These are phyloP conservation scores for Ophiostoma triangulosporum DNA, from an alignment of 2,329 filamentous ascomycete species.

Conservation along the genomic window DNA sequence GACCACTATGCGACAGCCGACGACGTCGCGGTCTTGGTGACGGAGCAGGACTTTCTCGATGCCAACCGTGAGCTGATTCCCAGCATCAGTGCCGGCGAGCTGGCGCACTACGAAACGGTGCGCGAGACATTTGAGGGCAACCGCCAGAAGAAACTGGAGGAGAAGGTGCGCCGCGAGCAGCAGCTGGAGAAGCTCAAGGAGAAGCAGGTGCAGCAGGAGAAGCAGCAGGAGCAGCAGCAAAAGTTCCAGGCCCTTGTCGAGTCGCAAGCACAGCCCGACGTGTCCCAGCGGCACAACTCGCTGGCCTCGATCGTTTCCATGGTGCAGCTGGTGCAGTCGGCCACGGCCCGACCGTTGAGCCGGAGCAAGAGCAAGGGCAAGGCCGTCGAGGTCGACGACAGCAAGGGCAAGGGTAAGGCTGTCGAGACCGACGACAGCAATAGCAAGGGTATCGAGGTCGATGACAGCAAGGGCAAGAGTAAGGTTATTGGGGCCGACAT, in stretches of 20 bases:
- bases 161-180: slow-evolving; percentile 22
- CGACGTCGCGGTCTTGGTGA: slow-evolving; percentile 78
- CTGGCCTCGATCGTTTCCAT: neutral
- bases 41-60: slow-evolving; percentile 72
- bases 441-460: slow-evolving; percentile 25
- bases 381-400: neutral
- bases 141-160: slow-evolving; percentile 26
- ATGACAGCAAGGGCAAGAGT: slow-evolving; percentile 11
- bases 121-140: slow-evolving; percentile 67
- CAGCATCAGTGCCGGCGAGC: slow-evolving; percentile 81
- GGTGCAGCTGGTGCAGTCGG: slow-evolving; percentile 4
- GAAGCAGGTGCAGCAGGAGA: slow-evolving; percentile 20
- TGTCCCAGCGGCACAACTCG: neutral
- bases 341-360: neutral
- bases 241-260: neutral
- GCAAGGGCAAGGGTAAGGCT: slow-evolving; percentile 8
- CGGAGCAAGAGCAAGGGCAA: neutral
- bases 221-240: slow-evolving; percentile 16
- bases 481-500: slow-evolving; percentile 12
- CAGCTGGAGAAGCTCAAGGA: slow-evolving; percentile 9
- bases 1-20: slow-evolving; percentile 75
- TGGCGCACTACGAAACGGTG: slow-evolving; percentile 81
- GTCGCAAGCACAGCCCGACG: neutral
- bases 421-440: slow-evolving; percentile 11
- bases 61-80: slow-evolving; percentile 82